Base-by-base conservation (phyloP, 169 alveolate species). In the Plasmodium fragile region DNA sequence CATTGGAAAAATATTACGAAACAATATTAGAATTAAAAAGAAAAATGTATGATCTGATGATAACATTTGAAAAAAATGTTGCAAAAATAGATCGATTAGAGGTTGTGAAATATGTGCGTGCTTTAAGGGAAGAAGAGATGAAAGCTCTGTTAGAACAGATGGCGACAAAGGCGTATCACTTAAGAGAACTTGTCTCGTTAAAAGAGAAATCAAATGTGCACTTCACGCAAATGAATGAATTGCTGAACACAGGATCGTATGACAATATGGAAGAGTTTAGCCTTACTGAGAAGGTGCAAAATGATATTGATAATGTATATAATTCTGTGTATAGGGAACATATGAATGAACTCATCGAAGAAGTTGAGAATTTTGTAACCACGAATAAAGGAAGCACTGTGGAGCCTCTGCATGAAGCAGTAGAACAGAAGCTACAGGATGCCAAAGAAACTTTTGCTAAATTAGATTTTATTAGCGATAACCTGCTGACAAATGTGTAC, bases 191-290 rank as follows among this genome's bases (percentile, higher is more conserved):
- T 77, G 22, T 36, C 41, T 25, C 69, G 39, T 39, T 77, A 77
- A 77, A 77, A 39, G 28, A 18, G 36, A 77, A 77, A 25, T 36
- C 30, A 77, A 41, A 41, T 28, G 69, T 36, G 28, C 16, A 41
- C n/a, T 34, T 77, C 7, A 77, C 30, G 10, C 71, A 30, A 28
- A 77, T 30, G 25, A 36, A 77, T 77, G 83, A 77, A 77, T 39
- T 77, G 28, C 83, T 77, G 13, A 45, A 30, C 83, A 77, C 18
- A 39, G 59, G 5, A 77, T 36, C 83, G 22, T 18, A 77, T 39
- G 49, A 77, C 22, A 77, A 77, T 77, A n/a, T 34, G 83, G 59
- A 77, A 1, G 83, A n/a, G 11, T 28, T 36, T 77, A 77, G 49
- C 25, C 30, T 6, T 39, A 77, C 39, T 18, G 83, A 77, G 41